Conservation (phyloP, 495 filamentous ascomycete species). For the Podospora appendiculata region DNA sequence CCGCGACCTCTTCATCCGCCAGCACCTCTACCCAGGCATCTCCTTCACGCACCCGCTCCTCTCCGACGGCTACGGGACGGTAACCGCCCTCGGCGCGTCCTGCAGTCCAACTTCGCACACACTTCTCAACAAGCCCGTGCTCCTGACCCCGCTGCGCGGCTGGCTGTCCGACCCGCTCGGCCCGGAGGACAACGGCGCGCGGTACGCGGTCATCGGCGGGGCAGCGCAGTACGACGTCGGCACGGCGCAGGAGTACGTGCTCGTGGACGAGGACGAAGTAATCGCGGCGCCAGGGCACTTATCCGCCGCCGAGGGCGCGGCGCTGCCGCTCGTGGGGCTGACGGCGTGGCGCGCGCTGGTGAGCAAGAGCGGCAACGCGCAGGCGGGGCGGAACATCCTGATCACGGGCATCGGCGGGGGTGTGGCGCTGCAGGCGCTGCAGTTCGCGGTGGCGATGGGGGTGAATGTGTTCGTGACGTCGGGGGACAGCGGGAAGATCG, state of each 20-base stretch:
- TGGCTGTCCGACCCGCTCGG: slow-evolving; percentile 65
- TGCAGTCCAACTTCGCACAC: slow-evolving; percentile 16
- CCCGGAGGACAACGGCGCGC: slow-evolving; percentile 50
- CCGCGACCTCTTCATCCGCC: slow-evolving; percentile 85
- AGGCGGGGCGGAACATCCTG: slow-evolving; percentile 54
- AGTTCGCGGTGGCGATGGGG: slow-evolving; percentile 60
- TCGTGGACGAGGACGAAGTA: slow-evolving; percentile 62
- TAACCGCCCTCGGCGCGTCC: slow-evolving; percentile 53
- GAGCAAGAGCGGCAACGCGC: slow-evolving; percentile 53
- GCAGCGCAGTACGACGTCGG: slow-evolving; percentile 55
- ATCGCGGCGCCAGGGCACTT: slow-evolving; percentile 70
- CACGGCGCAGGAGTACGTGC: slow-evolving; percentile 61
- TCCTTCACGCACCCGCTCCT: slow-evolving; percentile 69
- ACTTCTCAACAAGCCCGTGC: slow-evolving; percentile 56
- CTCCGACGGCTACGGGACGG: slow-evolving; percentile 69
- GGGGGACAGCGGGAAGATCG: slow-evolving; percentile 56
- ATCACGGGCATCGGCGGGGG: slow-evolving; percentile 77
- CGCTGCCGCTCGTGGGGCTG: slow-evolving; percentile 70
- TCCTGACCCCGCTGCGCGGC: slow-evolving; percentile 65
- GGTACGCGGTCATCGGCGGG: slow-evolving; percentile 65
- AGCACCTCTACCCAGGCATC: slow-evolving; percentile 79
- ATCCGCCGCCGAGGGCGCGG: slow-evolving; percentile 63
- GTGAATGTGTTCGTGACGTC: slow-evolving; percentile 64
- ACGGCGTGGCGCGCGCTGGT: slow-evolving; percentile 84
- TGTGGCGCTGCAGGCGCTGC: slow-evolving; percentile 62